phyloP scores from a whole-genome alignment of 257 asterid species.

The Lavandula angustifolia region DNA sequence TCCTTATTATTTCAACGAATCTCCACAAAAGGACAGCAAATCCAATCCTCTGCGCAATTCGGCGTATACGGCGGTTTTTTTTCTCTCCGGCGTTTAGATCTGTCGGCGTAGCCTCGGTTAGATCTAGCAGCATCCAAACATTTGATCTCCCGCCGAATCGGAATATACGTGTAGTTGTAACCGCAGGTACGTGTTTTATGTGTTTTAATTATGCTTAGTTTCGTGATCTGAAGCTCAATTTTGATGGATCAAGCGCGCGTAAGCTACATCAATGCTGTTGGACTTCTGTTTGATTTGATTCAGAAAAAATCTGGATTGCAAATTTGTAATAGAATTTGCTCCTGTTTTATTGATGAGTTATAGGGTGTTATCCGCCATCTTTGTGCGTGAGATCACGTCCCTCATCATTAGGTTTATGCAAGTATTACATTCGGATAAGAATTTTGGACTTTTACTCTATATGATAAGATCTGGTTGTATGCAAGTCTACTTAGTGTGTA shows the following conservation, averaged over 20 bases:
- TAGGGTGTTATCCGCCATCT: background rate
- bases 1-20: background rate
- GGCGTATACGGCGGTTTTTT: conserved; percentile 7
- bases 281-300: conserved; percentile 23
- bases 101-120: conserved; percentile 27
- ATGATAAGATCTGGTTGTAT: conserved; percentile 26
- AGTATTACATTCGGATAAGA: background rate
- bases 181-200: conserved; percentile 27
- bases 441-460: conserved; percentile 16
- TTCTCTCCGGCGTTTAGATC: conserved; percentile 22
- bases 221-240: conserved; percentile 17
- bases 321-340: conserved; percentile 1
- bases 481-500: background rate
- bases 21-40: background rate
- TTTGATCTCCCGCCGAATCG: conserved; percentile 11
- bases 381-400: background rate
- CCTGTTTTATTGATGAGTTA: background rate
- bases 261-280: conserved; percentile 15
- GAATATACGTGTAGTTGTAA: background rate
- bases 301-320: conserved; percentile 13
- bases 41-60: background rate
- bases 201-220: conserved; percentile 3
- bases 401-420: background rate
- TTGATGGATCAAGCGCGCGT: conserved; percentile 27
- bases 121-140: conserved; percentile 24